Evolutionary conservation across 805 yeast genomes (phyloP).

Genomic region (Myxozyma sirexii): DNA sequence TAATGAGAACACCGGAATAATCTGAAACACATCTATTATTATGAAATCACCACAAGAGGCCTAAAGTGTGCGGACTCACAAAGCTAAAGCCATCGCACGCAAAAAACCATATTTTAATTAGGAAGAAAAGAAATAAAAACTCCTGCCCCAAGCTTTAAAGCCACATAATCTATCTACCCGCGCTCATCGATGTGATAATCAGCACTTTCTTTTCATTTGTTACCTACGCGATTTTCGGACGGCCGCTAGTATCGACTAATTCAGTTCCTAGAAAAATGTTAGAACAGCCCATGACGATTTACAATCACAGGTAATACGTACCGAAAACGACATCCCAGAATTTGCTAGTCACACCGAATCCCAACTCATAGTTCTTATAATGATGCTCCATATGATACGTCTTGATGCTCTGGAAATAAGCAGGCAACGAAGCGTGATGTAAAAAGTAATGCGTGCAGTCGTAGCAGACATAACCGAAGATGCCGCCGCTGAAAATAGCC

Average conservation of each 20-base stretch:
- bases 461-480: constrained; percentile 88
- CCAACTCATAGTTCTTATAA: constrained; percentile 93
- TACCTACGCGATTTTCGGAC: constrained; percentile 14
- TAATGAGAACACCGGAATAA: too few relatives aligned
- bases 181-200: not conserved
- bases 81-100: not conserved
- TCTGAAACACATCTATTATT: not conserved
- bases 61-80: too few relatives aligned
- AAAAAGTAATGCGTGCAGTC: constrained; percentile 93
- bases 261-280: constrained; percentile 17
- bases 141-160: too few relatives aligned
- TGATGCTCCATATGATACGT: constrained; percentile 96
- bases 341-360: constrained; percentile 92
- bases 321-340: constrained; percentile 94
- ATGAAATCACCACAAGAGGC: too few relatives aligned
- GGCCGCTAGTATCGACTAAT: constrained; percentile 27
- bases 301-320: constrained; percentile 44
- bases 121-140: not conserved
- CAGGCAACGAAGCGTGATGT: constrained; percentile 84
- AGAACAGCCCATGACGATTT: not conserved
- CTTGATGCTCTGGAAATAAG: constrained; percentile 73
- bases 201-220: not conserved
- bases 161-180: not conserved
- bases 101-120: not conserved
- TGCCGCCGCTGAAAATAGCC: constrained; percentile 93